Percentiles rank a stretch among this genome's conserved stretches.
Evolutionary conservation across 2,329 filamentous ascomycete species (phyloP).

Genomic region (Chrysoporthe cubensis): DNA sequence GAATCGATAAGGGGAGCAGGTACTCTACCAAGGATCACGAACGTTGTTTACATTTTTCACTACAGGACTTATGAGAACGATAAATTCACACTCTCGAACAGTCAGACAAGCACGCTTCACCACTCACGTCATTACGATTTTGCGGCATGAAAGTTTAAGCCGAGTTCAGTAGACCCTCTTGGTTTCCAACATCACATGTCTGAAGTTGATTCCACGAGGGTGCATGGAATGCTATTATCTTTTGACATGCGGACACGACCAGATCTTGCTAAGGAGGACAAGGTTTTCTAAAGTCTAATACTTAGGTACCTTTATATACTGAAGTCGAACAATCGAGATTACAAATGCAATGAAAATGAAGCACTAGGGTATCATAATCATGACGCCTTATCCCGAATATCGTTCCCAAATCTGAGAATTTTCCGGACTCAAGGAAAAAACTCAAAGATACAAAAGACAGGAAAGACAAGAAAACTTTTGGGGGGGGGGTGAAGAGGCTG

Average conservation of each 20-base stretch:
- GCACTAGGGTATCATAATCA: background rate
- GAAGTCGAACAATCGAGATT: background rate
- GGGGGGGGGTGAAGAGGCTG: too few species aligned
- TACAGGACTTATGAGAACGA: background rate
- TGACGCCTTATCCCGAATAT: too few species aligned
- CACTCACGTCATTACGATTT: background rate
- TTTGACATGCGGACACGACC: background rate
- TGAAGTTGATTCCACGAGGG: background rate
- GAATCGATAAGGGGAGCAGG: conserved; percentile 8
- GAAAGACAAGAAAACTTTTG: too few species aligned
- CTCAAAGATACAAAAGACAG: too few species aligned
- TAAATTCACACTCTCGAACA: too few species aligned
- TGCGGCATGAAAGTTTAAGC: background rate
- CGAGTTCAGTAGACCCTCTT: background rate
- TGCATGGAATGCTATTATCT: background rate
- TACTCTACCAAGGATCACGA: too few species aligned
- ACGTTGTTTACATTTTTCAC: background rate
- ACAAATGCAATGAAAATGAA: background rate
- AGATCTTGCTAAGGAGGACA: background rate
- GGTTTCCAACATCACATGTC: background rate
- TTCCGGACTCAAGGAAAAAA: too few species aligned
- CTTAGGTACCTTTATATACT: background rate
- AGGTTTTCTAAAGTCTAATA: background rate
- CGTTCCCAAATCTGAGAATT: too few species aligned
- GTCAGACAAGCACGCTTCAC: background rate